Conservation (phyloP, 2,329 filamentous ascomycete genomes). For the Ophiocordyceps camponoti-saundersi region DNA sequence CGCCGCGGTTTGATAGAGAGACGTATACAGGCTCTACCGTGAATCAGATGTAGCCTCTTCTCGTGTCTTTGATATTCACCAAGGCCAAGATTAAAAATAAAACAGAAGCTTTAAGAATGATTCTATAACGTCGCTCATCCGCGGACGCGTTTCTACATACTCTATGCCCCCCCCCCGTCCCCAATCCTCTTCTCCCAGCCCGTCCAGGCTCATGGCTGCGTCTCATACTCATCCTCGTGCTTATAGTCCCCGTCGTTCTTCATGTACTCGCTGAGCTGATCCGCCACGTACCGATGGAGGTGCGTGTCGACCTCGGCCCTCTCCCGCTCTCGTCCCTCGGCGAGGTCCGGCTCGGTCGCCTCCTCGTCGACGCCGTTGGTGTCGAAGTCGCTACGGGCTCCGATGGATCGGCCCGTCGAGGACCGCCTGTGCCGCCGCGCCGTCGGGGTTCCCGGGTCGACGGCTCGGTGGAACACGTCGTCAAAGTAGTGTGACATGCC, state of each 20-base stretch:
- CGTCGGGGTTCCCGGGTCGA: slow-evolving; percentile 17
- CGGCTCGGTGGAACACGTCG: slow-evolving; percentile 50
- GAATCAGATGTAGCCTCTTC: not conserved
- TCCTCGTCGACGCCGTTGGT: slow-evolving; percentile 27
- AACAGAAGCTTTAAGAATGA: not conserved
- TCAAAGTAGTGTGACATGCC: slow-evolving; percentile 92
- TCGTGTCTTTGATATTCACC: not conserved
- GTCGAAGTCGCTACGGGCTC: slow-evolving; percentile 65
- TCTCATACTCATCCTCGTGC: slow-evolving; percentile 30
- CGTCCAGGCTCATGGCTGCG: slow-evolving; percentile 13
- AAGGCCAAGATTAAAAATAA: not conserved
- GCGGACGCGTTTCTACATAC: not conserved
- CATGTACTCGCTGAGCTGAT: slow-evolving; percentile 59
- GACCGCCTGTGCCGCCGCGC: slow-evolving; percentile 52
- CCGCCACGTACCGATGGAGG: slow-evolving; percentile 64
- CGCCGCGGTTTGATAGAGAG: not conserved
- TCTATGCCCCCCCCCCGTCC: not conserved
- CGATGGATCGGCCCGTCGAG: slow-evolving; percentile 70
- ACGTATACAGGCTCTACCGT: not conserved
- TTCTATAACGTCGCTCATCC: not conserved
- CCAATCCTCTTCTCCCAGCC: not conserved
- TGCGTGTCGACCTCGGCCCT: slow-evolving; percentile 46
- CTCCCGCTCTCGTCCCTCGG: slow-evolving; percentile 24
- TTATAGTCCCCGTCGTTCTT: slow-evolving; percentile 11
- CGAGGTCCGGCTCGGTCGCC: slow-evolving; percentile 13